These are phyloP conservation scores for Abeoforma whisleri DNA, from an alignment of 78 protist species.

Conservation along the genomic window DNA sequence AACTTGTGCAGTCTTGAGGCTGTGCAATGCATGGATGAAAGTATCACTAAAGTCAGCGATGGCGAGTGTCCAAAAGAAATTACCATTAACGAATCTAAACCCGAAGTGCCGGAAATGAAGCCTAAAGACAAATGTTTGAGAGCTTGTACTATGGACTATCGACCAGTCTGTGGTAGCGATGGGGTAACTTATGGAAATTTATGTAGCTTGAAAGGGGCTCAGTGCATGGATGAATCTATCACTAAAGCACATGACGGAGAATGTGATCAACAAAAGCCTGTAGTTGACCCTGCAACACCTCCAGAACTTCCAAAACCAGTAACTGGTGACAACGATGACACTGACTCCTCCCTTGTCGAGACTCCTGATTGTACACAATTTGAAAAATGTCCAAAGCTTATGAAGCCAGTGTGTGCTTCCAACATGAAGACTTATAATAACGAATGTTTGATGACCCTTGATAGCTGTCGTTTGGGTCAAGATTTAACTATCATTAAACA, in stretches of 20 bases:
- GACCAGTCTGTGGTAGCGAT: constrained; percentile 41
- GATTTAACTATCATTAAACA: not conserved
- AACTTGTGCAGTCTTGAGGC: not conserved
- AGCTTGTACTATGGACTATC: not conserved
- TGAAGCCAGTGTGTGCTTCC: constrained; percentile 11
- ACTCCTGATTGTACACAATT: too few species aligned
- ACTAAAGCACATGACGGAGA: not conserved
- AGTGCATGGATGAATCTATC: too few species aligned
- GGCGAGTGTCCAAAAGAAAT: not conserved
- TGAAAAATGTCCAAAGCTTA: constrained; percentile 28
- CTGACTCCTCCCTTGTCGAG: too few species aligned
- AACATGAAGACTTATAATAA: not conserved
- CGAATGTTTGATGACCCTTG: not conserved
- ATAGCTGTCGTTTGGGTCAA: not conserved
- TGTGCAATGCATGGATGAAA: not conserved
- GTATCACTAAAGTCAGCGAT: not conserved
- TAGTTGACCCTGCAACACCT: not conserved
- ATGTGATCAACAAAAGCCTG: not conserved
- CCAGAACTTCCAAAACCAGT: not conserved
- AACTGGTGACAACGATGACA: not conserved
- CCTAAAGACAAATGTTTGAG: too few species aligned
- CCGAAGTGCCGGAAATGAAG: too few species aligned
- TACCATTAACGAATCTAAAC: too few species aligned
- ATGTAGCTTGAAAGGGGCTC: constrained; percentile 14
- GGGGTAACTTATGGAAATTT: constrained; percentile 2